These are phyloP conservation scores for Aspergillus ochraceus DNA, from an alignment of 2,329 filamentous ascomycete species.

Conservation along the genomic window DNA sequence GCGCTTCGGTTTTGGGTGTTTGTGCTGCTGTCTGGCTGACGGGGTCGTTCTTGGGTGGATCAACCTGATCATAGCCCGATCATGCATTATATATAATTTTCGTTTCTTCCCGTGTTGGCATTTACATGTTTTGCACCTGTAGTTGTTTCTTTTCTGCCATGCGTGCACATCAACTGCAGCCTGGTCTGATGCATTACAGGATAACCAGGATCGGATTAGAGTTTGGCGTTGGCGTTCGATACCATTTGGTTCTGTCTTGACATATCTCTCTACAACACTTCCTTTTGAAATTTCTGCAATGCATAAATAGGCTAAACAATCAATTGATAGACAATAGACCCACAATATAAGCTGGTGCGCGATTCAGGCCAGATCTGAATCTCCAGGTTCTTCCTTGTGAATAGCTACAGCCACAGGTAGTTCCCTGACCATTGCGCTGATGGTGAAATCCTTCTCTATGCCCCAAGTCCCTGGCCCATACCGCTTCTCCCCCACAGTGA, in stretches of 20 bases:
- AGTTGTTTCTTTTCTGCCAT: no score
- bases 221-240: not conserved
- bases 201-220: not conserved
- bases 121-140: not conserved
- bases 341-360: not conserved
- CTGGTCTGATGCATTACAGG: not conserved
- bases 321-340: not conserved
- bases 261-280: not conserved
- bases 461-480: not conserved
- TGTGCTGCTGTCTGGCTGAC: constrained; percentile 39
- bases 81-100: not conserved
- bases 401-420: not conserved
- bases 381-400: no score
- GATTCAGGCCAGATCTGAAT: not conserved
- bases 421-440: not conserved
- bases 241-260: not conserved
- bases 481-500: not conserved
- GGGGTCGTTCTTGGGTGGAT: constrained; percentile 34
- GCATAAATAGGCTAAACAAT: not conserved
- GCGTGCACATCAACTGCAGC: not conserved
- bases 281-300: not conserved
- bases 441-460: not conserved
- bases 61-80: constrained; percentile 12
- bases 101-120: not conserved
- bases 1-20: constrained; percentile 34